Conservation (phyloP, 1,284 basidiomycete genomes). For the Peniophora sp. region DNA sequence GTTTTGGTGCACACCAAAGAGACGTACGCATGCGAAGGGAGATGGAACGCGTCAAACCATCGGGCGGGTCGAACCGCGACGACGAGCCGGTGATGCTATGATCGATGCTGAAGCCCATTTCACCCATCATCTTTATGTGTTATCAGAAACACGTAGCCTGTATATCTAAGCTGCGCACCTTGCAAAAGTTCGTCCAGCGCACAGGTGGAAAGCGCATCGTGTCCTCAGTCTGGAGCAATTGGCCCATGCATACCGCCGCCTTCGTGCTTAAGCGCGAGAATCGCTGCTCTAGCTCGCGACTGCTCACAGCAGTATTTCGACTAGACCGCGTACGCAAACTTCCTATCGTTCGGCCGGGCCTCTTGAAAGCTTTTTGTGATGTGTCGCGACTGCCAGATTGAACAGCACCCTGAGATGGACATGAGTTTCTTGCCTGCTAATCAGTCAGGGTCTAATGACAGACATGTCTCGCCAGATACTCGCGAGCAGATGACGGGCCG, state of each 20-base stretch:
- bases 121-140: conserved; percentile 53
- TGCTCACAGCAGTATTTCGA: no score
- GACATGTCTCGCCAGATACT: no score
- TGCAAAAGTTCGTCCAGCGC: conserved; percentile 68
- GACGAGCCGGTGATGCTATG: conserved; percentile 76
- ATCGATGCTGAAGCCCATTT: conserved; percentile 68
- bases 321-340: no score
- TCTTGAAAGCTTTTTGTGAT: no score
- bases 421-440: no score
- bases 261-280: conserved; percentile 54
- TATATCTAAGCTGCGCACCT: conserved; percentile 24
- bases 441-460: no score
- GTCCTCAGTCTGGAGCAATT: conserved; percentile 49
- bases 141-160: conserved; percentile 1
- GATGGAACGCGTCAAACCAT: conserved; percentile 35
- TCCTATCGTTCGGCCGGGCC: no score
- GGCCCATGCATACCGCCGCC: conserved; percentile 50
- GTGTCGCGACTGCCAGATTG: no score
- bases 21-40: conserved; percentile 67
- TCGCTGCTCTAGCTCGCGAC: not conserved
- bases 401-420: no score
- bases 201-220: conserved; percentile 51
- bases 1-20: not conserved
- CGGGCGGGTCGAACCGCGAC: conserved; percentile 71
- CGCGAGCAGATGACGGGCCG: no score